Evolutionary conservation across 164 flowering plant genomes (phyloP).

Genomic region (Piper betle): DNA sequence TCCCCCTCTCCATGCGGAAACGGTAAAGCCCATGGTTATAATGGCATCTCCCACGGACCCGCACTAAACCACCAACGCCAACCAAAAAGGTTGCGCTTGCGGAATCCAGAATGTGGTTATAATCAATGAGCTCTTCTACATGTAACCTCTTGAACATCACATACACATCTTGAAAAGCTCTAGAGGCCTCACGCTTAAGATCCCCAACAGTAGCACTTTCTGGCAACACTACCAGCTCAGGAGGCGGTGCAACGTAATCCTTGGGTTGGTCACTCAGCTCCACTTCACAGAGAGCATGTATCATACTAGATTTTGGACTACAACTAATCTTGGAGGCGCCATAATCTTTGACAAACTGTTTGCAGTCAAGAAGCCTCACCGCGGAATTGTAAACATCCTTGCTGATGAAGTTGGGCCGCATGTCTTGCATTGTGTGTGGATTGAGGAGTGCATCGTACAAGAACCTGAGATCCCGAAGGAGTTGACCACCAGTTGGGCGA

Average conservation of each 20-base stretch:
- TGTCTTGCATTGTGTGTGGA: slow-evolving; percentile 32
- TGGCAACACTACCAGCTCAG: slow-evolving; percentile 42
- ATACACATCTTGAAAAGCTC: slow-evolving; percentile 55
- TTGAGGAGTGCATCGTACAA: slow-evolving; percentile 40
- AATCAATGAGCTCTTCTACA: slow-evolving; percentile 40
- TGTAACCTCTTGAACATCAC: slow-evolving; percentile 43
- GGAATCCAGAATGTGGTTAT: slow-evolving; percentile 31
- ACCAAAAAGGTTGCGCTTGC: slow-evolving; percentile 26
- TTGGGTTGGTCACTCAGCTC: slow-evolving; percentile 32
- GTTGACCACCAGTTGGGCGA: slow-evolving; percentile 30
- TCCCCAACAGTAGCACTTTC: slow-evolving; percentile 44
- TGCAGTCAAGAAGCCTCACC: slow-evolving; percentile 53
- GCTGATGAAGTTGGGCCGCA: slow-evolving; percentile 17
- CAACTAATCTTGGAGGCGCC: slow-evolving; percentile 11
- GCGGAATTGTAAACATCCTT: slow-evolving; percentile 30
- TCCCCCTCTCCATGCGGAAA: slow-evolving; percentile 65
- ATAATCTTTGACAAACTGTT: slow-evolving; percentile 69
- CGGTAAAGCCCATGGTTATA: slow-evolving; percentile 24
- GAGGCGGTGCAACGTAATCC: slow-evolving; percentile 31
- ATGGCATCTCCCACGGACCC: slow-evolving; percentile 32
- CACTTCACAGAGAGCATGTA: slow-evolving; percentile 31
- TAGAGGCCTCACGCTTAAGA: slow-evolving; percentile 43
- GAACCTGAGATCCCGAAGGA: slow-evolving; percentile 34
- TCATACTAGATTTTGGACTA: slow-evolving; percentile 8
- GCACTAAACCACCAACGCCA: slow-evolving; percentile 20